A percentile compares a stretch with the other conserved stretches of the same genome.
Evolutionary conservation across 257 asterid species (phyloP).

Genomic region (Solanum stenotomum): DNA sequence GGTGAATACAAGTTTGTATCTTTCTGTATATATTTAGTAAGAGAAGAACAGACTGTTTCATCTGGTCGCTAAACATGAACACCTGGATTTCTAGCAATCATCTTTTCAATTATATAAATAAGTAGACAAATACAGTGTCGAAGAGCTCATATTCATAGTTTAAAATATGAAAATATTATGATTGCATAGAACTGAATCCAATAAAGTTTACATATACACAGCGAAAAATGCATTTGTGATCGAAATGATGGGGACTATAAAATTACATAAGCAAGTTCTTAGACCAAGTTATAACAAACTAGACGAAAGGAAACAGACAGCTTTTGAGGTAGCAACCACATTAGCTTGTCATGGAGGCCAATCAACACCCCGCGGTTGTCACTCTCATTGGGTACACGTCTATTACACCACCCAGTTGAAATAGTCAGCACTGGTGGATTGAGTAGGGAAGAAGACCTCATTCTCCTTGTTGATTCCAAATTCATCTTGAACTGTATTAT

Average conservation of each 20-base stretch:
- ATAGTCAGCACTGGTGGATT: neutral
- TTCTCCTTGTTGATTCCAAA: neutral
- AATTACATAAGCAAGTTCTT: neutral
- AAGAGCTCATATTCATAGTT: neutral
- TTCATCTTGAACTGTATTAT: neutral
- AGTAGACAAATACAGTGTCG: neutral
- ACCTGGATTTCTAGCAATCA: neutral
- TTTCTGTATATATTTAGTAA: neutral
- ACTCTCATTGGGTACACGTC: neutral
- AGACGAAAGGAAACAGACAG: neutral
- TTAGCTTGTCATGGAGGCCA: neutral
- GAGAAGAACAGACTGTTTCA: neutral
- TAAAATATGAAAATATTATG: neutral
- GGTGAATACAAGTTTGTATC: neutral
- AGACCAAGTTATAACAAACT: neutral
- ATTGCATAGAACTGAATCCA: neutral
- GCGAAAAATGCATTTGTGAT: neutral
- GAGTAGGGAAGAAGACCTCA: neutral
- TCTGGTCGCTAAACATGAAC: neutral
- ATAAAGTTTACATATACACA: neutral
- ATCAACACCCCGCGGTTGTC: neutral
- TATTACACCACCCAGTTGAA: neutral
- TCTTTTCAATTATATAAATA: neutral
- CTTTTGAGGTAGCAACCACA: neutral
- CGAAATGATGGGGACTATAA: neutral